Evolutionary conservation across 1,284 basidiomycete species (phyloP).

Genomic region (Paramarasmius palmivorus): DNA sequence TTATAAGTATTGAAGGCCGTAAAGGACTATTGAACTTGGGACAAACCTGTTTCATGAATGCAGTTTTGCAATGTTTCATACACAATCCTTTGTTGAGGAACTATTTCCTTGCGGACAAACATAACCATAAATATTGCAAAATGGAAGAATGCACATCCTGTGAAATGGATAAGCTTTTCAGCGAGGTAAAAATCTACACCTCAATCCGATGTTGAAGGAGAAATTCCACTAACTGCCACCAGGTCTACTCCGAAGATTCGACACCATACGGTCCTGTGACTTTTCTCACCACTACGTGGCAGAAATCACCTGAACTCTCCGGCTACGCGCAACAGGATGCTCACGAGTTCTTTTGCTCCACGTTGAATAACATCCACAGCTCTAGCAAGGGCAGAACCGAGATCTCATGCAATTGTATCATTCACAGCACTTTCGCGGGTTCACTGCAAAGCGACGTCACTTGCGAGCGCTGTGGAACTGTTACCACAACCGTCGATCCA

Average conservation of each 20-base stretch:
- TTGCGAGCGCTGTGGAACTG: constrained; percentile 78
- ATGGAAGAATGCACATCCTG: constrained; percentile 85
- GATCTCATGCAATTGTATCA: constrained; percentile 85
- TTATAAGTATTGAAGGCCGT: constrained; percentile 51
- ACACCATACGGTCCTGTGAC: constrained; percentile 81
- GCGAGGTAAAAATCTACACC: constrained; percentile 56
- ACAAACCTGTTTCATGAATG: constrained; percentile 95
- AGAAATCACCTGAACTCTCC: constrained; percentile 78
- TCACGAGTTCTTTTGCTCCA: constrained; percentile 87
- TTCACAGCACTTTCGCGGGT: constrained; percentile 91
- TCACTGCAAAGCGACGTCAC: constrained; percentile 87
- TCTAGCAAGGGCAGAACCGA: constrained; percentile 72
- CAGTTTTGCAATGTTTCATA: constrained; percentile 89
- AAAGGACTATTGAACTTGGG: constrained; percentile 91
- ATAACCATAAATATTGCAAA: constrained; percentile 72
- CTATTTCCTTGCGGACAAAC: constrained; percentile 88
- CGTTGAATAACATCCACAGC: constrained; percentile 83
- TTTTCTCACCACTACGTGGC: constrained; percentile 88
- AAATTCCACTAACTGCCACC: not conserved
- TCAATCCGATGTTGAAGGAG: not conserved
- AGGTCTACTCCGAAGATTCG: constrained; percentile 76
- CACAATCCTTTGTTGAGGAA: constrained; percentile 92
- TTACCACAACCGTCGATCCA: constrained; percentile 83
- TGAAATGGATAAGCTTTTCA: constrained; percentile 92
- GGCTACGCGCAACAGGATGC: constrained; percentile 95